A percentile compares a stretch with the other conserved stretches of the same genome.
Evolutionary conservation across 2,329 filamentous ascomycete genomes (phyloP).

Genomic region (Myriosclerotinia scirpicola): DNA sequence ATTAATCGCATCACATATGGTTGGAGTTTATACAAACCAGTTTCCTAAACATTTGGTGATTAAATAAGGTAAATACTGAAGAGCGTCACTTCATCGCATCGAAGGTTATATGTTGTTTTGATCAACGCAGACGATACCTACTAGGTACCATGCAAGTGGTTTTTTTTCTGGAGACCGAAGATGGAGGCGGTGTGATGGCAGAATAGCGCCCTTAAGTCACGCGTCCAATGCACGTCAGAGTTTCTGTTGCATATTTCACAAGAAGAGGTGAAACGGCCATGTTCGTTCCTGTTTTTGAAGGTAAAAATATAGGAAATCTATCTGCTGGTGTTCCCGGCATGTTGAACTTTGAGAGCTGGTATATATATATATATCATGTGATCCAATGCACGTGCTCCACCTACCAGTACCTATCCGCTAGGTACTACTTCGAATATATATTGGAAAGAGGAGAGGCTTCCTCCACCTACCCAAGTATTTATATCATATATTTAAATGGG

Average conservation of each 20-base stretch:
- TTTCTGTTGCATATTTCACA: too few relatives aligned
- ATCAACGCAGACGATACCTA: too few relatives aligned
- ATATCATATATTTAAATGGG: neutral
- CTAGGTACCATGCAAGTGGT: neutral
- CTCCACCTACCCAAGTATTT: neutral
- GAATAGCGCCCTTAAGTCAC: neutral
- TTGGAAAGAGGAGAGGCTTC: neutral
- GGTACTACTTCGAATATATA: neutral
- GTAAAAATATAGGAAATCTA: too few relatives aligned
- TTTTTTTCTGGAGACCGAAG: neutral
- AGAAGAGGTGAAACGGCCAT: too few relatives aligned
- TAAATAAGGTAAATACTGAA: neutral
- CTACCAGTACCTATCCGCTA: neutral
- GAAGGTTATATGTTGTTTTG: neutral
- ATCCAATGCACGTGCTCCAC: neutral
- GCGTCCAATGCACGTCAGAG: too few relatives aligned
- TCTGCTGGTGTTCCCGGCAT: too few relatives aligned
- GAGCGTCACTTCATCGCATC: neutral
- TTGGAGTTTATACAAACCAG: neutral
- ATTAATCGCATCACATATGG: neutral
- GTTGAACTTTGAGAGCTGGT: too few relatives aligned
- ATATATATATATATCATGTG: neutral
- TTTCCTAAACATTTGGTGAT: neutral
- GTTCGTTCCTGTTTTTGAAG: too few relatives aligned
- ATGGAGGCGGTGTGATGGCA: conserved; percentile 8